Conservation (phyloP, 257 asterid genomes). For the Perilla frutescens region DNA sequence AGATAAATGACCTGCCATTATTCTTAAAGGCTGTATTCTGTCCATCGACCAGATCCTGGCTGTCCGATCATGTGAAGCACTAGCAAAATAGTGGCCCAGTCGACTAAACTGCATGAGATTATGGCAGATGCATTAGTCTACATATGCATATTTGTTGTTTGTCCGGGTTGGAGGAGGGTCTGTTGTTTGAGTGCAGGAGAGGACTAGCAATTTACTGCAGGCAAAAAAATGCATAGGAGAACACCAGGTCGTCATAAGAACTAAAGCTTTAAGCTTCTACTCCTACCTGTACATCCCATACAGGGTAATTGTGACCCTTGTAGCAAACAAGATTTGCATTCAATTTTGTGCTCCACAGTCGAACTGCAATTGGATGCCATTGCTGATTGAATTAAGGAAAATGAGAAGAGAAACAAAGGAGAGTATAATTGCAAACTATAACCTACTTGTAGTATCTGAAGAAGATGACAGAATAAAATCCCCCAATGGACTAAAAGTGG, state of each 20-base stretch:
- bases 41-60: slow-evolving; percentile 98
- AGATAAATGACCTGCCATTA: slow-evolving; percentile 98
- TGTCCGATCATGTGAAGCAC: slow-evolving; percentile 98
- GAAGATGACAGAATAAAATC: slow-evolving; percentile 94
- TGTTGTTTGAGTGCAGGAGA: background rate
- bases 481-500: slow-evolving; percentile 87
- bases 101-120: slow-evolving; percentile 87
- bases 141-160: background rate
- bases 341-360: slow-evolving; percentile 89
- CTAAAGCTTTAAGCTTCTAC: slow-evolving; percentile 18
- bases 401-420: slow-evolving; percentile 9
- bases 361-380: slow-evolving; percentile 60
- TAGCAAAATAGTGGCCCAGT: slow-evolving; percentile 95
- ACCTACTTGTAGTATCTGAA: slow-evolving; percentile 90
- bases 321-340: slow-evolving; percentile 98
- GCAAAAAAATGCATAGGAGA: background rate
- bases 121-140: slow-evolving; percentile 22
- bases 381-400: slow-evolving; percentile 14
- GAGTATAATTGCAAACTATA: slow-evolving; percentile 15
- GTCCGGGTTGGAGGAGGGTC: background rate
- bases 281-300: slow-evolving; percentile 97
- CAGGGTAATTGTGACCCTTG: slow-evolving; percentile 98
- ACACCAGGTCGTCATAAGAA: slow-evolving; percentile 1
- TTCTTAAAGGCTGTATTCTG: slow-evolving; percentile 87
- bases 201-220: background rate